phyloP scores from a whole-genome alignment of 2,329 filamentous ascomycete species.

The Hypoxylon sp. region DNA sequence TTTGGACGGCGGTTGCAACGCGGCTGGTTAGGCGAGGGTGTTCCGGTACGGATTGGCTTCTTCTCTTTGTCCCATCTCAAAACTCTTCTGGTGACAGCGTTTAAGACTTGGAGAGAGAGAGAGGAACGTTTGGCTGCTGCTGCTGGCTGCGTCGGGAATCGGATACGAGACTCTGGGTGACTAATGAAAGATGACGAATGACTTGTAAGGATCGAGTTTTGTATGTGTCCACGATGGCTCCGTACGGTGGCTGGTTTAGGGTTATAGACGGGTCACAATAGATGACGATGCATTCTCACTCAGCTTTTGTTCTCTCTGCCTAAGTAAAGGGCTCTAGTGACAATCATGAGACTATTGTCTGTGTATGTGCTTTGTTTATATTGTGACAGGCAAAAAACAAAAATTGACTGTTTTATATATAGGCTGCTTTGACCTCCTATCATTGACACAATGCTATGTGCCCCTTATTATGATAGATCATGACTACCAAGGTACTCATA shows the following conservation, averaged over 20 bases:
- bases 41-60: not conserved
- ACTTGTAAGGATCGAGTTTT: not conserved
- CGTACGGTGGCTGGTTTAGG: not conserved
- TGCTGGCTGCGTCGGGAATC: not conserved
- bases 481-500: no score
- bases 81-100: no score
- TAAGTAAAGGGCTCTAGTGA: no score
- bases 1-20: constrained; percentile 8
- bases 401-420: no score
- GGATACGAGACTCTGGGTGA: not conserved
- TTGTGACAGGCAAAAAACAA: no score
- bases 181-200: not conserved
- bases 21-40: constrained; percentile 6
- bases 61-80: constrained; percentile 1
- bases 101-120: constrained; percentile 4
- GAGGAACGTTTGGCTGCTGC: not conserved
- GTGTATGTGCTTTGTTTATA: no score
- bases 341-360: no score
- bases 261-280: not conserved
- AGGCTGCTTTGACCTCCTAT: no score
- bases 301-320: no score
- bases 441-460: no score
- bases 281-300: not conserved
- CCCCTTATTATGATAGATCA: no score
- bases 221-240: not conserved